Conservation (phyloP, 345 rosid species). For the Murraya koenigii region DNA sequence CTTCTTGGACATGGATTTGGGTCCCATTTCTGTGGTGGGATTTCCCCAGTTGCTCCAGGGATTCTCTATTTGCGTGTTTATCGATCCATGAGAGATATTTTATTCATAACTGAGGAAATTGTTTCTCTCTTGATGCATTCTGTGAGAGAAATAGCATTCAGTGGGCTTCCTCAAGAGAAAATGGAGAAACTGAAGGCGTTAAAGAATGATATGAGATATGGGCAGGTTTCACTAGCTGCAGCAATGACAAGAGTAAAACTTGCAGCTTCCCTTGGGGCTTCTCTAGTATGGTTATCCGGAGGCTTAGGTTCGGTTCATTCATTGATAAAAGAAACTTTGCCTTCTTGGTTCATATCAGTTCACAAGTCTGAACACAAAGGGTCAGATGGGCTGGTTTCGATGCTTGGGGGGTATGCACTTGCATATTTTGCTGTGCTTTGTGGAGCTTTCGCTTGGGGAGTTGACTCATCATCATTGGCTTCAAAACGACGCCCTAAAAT, state of each 20-base stretch:
- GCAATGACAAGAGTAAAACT: constrained; percentile 80
- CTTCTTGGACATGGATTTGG: constrained; percentile 98
- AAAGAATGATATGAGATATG: constrained; percentile 63
- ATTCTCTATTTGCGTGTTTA: constrained; percentile 76
- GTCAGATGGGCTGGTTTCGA: constrained; percentile 59
- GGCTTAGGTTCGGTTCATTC: constrained; percentile 70
- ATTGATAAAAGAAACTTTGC: constrained; percentile 77
- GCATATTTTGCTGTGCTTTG: constrained; percentile 77
- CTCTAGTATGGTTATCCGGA: constrained; percentile 85
- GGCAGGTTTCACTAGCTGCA: constrained; percentile 67
- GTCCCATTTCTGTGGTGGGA: constrained; percentile 79
- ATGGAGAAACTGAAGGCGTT: constrained; percentile 54
- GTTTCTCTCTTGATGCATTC: constrained; percentile 77
- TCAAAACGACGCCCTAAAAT: constrained; percentile 71
- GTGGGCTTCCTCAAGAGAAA: constrained; percentile 48
- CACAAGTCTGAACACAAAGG: constrained; percentile 53
- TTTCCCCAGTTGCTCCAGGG: constrained; percentile 94
- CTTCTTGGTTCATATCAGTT: constrained; percentile 85
- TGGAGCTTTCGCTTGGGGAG: constrained; percentile 92
- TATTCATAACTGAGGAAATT: constrained; percentile 71
- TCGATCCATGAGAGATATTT: constrained; percentile 69
- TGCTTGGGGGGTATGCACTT: constrained; percentile 79
- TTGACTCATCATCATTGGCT: constrained; percentile 64
- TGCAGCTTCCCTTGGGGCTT: constrained; percentile 89
- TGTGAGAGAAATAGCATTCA: constrained; percentile 66